Evolutionary conservation across 768 basidiomycete species (phyloP), one percentile per base, ranked within the genome.

Genomic region (Boletus rubroflammeus): DNA sequence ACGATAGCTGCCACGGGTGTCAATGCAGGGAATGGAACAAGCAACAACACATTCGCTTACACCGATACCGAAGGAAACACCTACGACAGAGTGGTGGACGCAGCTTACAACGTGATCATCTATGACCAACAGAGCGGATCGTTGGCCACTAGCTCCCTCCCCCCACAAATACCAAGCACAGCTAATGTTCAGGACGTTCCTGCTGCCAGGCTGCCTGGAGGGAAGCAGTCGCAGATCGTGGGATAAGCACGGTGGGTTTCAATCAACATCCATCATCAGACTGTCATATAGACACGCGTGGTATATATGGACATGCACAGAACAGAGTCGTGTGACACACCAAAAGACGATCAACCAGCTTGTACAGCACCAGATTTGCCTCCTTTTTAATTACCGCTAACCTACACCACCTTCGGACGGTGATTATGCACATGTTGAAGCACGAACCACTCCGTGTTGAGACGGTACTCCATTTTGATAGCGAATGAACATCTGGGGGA

Each of bases 11-110:
- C 75, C 31, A 68, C 70, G 1, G 81, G 82, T 13, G 10, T 10
- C 15, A 84, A 82, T 63, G 68, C 68, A 7, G 87, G 84, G 1
- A 87, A 87, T 51, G 87, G 88, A 28, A 86, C 84, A 6, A 88
- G 75, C 69, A 81, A 78, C 69, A 90, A 90, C 65, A 78, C 76
- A 1, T 84, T 90, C 69, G 68, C 66, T 32, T 92, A 89, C 63
- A 58, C 66, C 11, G 86, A 90, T 64, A 59, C 61, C 42, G 68
- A 70, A 6, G 84, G 82, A 47, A 84, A 90, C 67, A 86, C 86
- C 0, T 91, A 77, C 67, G 67, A 69, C 51, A 75, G 87, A 51
- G 62, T 72, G 23, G 87, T 91, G 50, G 74, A 81, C 55, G 84
- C 86, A 3, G 79, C 78, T 3, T 73, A 80, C 58, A 79, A 84